These are phyloP conservation scores for Stevia rebaudiana DNA, from an alignment of 140 eudicot species.

Conservation along the genomic window DNA sequence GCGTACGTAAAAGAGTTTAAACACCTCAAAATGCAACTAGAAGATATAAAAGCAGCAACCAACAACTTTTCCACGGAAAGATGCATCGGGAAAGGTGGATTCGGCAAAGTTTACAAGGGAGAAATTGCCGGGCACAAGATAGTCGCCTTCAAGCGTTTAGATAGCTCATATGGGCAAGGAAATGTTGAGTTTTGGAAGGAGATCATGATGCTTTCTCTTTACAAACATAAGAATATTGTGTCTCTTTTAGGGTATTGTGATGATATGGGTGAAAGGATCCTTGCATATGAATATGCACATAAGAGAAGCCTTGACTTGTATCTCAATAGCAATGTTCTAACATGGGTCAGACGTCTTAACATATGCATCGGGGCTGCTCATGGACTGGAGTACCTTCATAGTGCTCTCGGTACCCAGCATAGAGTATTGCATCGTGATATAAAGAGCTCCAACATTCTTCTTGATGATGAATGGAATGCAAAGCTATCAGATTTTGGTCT, in stretches of 20 bases:
- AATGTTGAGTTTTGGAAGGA: slow-evolving; percentile 19
- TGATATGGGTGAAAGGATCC: not conserved
- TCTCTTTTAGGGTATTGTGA: slow-evolving; percentile 20
- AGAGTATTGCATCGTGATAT: not conserved
- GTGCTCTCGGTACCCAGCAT: not conserved
- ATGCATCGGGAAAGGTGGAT: slow-evolving; percentile 5
- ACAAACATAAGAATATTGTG: slow-evolving; percentile 14
- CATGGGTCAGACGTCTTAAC: not conserved
- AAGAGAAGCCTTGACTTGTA: not conserved
- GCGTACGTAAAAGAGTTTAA: not conserved
- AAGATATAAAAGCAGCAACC: slow-evolving; percentile 10
- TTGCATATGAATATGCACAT: not conserved
- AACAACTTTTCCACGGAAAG: not conserved
- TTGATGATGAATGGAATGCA: not conserved
- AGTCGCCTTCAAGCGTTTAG: slow-evolving; percentile 18
- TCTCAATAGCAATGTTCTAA: not conserved
- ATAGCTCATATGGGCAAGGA: slow-evolving; percentile 3
- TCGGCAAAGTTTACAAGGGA: slow-evolving; percentile 10
- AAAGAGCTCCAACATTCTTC: not conserved
- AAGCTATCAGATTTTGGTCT: not conserved
- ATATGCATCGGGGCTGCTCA: slow-evolving; percentile 1
- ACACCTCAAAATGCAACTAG: slow-evolving; percentile 12
- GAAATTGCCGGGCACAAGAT: not conserved
- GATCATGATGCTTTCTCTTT: slow-evolving; percentile 11
- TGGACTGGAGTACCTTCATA: not conserved